These are phyloP conservation scores for Leccinum pachyderme DNA, from an alignment of 1,284 basidiomycete genomes.

Conservation along the genomic window DNA sequence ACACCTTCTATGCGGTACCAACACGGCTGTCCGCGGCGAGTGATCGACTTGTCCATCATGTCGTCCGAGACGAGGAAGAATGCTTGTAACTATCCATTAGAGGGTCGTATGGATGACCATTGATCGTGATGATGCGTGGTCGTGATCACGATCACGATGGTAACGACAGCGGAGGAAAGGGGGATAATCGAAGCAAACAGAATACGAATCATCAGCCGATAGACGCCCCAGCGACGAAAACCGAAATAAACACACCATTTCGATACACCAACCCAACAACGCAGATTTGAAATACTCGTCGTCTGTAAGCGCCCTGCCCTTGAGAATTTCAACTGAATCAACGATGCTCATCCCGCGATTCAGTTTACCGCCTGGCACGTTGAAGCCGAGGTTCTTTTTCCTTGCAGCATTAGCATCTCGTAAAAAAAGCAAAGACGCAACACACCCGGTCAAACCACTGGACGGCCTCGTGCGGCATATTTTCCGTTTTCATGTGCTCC, in stretches of 20 bases:
- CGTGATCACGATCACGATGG: no score
- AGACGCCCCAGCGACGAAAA: neutral
- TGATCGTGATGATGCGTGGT: neutral
- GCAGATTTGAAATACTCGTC: constrained; percentile 91
- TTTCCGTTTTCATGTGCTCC: constrained; percentile 47
- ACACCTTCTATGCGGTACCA: constrained; percentile 85
- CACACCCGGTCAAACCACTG: constrained; percentile 61
- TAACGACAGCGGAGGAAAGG: neutral
- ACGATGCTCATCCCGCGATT: constrained; percentile 95
- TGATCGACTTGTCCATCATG: constrained; percentile 95
- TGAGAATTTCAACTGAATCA: constrained; percentile 90
- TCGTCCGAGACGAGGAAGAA: constrained; percentile 98
- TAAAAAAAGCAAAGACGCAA: constrained; percentile 1
- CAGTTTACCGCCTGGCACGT: constrained; percentile 94
- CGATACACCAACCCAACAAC: constrained; percentile 94
- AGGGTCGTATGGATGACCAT: neutral
- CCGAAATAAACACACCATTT: constrained; percentile 53
- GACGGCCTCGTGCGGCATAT: constrained; percentile 62
- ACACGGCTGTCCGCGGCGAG: constrained; percentile 96
- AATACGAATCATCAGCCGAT: neutral
- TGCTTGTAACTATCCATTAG: constrained; percentile 57
- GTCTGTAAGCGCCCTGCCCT: constrained; percentile 64
- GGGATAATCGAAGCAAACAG: neutral
- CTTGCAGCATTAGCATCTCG: neutral
- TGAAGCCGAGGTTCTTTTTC: constrained; percentile 84